Evolutionary conservation across 2,329 filamentous ascomycete genomes (phyloP), one percentile per base, ranked within the genome.

Genomic region (Penicillium sp.): DNA sequence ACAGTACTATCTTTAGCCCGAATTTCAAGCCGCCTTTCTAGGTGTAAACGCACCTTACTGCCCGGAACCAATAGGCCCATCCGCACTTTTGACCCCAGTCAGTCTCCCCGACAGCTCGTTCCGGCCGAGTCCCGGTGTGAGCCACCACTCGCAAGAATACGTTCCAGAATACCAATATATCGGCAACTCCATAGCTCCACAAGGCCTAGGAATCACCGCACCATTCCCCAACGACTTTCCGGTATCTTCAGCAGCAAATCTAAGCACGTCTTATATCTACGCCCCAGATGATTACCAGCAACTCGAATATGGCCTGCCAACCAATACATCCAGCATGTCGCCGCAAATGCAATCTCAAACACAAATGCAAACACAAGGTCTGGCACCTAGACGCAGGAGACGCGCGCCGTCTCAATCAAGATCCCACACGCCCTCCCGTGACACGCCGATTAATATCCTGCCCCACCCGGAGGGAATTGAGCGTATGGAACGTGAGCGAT

Each of bases 401-500:
- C 65, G 67, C 49, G 63, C 65, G 5, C 58, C 63, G 19, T 69
- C 62, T 39, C 44, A 48, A 22, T 22, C 39, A 6, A 21, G 16
- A 6, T 48, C 52, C 16, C 59, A 59, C 33, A 65, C 62, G 13
- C 55, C 62, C 37, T 39, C 56, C 10, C 66, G 70, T 13, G 66
- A 72, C 9, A 66, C 65, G 1, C 74, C 73, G 2, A 63, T 77
- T 35, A 64, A 54, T 27, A 77, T 77, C 44, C 70, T 75, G 13
- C 75, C 75, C 1, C 65, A 77, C 37, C 75, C 75, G 19, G 70
- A 72, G 44, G 75, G 75, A 0, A 57, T 77, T n/a, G 67, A 73
- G 55, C 70, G 72, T 29, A 62, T 77, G 50, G 72, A 77, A 60
- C 69, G 70, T 24, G 71, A 76, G 57, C 70, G 73, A 33, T 63